Conservation (phyloP, 164 flowering plant genomes). For the Tinospora cordifolia region DNA sequence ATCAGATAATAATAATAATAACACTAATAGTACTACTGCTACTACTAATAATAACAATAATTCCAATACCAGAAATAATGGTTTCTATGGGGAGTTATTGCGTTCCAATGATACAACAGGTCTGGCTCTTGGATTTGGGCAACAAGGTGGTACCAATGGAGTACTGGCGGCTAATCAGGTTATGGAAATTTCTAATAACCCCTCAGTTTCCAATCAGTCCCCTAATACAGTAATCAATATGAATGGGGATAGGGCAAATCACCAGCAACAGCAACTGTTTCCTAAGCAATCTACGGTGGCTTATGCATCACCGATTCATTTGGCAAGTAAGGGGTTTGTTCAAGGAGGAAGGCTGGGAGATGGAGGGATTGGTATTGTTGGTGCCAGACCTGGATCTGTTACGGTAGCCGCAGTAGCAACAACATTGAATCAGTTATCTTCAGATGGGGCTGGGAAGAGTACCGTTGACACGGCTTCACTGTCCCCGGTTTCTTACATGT, state of each 20-base stretch:
- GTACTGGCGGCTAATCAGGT: constrained; percentile 2
- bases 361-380: constrained; percentile 53
- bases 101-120: constrained; percentile 11
- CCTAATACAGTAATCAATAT: constrained; percentile 12
- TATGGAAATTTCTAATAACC: constrained; percentile 6
- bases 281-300: constrained; percentile 32
- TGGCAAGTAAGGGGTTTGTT: constrained; percentile 33
- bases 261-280: constrained; percentile 22
- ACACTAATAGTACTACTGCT: too few relatives aligned
- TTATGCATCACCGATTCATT: constrained; percentile 33
- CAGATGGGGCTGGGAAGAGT: constrained; percentile 60
- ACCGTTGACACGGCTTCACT: constrained; percentile 63
- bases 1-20: constrained; percentile 8
- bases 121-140: constrained; percentile 22
- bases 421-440: constrained; percentile 39
- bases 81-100: constrained; percentile 20
- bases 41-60: too few relatives aligned
- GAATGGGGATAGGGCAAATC: constrained; percentile 21
- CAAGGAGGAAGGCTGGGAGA: constrained; percentile 28
- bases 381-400: constrained; percentile 43
- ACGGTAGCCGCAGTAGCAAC: constrained; percentile 45
- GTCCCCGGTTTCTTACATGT: constrained; percentile 57
- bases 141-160: constrained; percentile 12
- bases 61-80: background rate
- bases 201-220: constrained; percentile 17